Percentiles rank a stretch among this genome's conserved stretches.
Evolutionary conservation across 192 early-diverging fungal species (phyloP).

Genomic region (Linderina pennispora): DNA sequence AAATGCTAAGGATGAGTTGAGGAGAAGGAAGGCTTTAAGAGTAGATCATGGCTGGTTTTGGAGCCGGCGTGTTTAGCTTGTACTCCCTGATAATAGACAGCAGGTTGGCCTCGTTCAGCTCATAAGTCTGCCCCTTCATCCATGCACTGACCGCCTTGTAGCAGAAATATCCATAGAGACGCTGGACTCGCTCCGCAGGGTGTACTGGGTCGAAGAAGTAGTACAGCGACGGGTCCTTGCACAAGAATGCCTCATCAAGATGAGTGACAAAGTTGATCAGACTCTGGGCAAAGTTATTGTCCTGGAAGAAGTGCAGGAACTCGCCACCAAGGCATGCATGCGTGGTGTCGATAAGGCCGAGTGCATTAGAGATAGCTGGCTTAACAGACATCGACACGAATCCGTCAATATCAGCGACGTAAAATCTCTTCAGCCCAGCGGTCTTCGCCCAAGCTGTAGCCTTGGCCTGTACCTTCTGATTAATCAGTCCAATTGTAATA

Average conservation of each 20-base stretch:
- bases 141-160: constrained; percentile 1
- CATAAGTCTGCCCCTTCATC: constrained; percentile 2
- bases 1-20: constrained; percentile 10
- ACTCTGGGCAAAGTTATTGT: constrained; percentile 26
- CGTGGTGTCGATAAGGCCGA: constrained; percentile 15
- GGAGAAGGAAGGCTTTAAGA: constrained; percentile 6
- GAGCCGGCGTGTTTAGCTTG: constrained; percentile 24
- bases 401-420: constrained; percentile 11
- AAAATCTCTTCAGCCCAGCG: constrained; percentile 1
- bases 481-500: constrained; percentile 1
- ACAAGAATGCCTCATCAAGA: not conserved
- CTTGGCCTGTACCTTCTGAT: constrained; percentile 8
- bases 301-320: not conserved
- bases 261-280: not conserved
- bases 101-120: constrained; percentile 12
- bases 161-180: constrained; percentile 22
- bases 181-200: constrained; percentile 25
- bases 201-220: constrained; percentile 26
- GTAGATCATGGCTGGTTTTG: constrained; percentile 12
- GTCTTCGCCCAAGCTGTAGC: constrained; percentile 11
- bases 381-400: constrained; percentile 15
- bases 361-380: constrained; percentile 6
- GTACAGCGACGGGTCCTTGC: constrained; percentile 9
- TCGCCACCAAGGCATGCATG: constrained; percentile 5
- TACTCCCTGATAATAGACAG: constrained; percentile 16